Evolutionary conservation across 352 stramenopile genomes (phyloP), one percentile per base, ranked within the genome.

Genomic region (Globisporangium acanthophoron): DNA sequence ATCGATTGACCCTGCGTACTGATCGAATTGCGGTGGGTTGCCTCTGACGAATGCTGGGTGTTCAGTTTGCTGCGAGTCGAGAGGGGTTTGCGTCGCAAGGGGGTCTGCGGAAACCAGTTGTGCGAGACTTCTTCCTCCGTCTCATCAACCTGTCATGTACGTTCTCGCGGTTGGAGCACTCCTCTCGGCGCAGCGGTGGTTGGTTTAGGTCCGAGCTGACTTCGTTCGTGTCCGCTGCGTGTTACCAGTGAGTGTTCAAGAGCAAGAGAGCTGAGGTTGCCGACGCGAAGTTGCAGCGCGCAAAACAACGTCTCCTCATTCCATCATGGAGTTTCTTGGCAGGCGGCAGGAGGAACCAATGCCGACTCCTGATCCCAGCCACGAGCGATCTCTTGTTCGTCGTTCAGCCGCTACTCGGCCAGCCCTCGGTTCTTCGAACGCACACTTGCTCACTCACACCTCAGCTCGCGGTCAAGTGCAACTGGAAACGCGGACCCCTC

Each of bases 111-210:
- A 69, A 70, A 8, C 61, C 76, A 45, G 24, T 65, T n/a, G 62
- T 85, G 13, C 65, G 66, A 15, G 74, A 87, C 27, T 88, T 88
- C 61, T 85, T 88, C 40, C 59, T 79, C 29, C 78, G 81, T 40
- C 76, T 90, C 54, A 83, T 90, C 48, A 74, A 68, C 8, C 64
- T 90, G 4, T 86, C 79, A 16, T 70, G 76, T 87, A 52, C 54
- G 71, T 70, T 24, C 21, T n/a, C 4, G 11, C 11, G 39, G 33
- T 16, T 2, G 8, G 1, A 15, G 1, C 31, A 49, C 35, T 40
- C 12, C 4, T 1, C 2, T 9, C 12, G n/a, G 9, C 3, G 37
- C 18, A 12, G 3, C 37, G 16, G 8, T 13, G 35, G 35, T 40
- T 16, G 35, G 11, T 4, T 15, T 3, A 35, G 24, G 0, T 40